Percentiles rank a stretch among this genome's conserved stretches.
Evolutionary conservation across 495 filamentous ascomycete species (phyloP).

Genomic region (Hypoxylon fragiforme): DNA sequence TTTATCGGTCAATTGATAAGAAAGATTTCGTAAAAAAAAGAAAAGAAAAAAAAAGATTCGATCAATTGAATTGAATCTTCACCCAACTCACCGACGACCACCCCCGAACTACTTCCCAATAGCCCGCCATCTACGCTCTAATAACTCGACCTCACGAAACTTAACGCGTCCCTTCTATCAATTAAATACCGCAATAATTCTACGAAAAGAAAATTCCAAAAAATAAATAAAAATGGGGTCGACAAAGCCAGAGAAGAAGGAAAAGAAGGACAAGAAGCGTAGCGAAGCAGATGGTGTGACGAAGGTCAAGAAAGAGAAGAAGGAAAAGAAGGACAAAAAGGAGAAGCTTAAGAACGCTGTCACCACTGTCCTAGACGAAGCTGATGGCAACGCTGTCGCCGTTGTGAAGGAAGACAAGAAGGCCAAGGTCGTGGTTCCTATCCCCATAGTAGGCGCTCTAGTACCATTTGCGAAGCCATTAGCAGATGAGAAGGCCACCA

Average conservation of each 20-base stretch:
- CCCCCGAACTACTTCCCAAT: not conserved
- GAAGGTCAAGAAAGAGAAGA: conserved; percentile 74
- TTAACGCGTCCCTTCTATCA: not conserved
- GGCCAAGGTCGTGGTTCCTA: conserved; percentile 52
- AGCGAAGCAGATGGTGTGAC: conserved; percentile 74
- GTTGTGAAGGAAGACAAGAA: conserved; percentile 48
- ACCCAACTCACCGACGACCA: conserved; percentile 11
- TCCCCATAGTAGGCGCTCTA: conserved; percentile 66
- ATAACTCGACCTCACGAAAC: not conserved
- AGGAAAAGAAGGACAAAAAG: conserved; percentile 68
- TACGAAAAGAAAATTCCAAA: not conserved
- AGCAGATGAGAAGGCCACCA: conserved; percentile 84
- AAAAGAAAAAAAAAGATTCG: conserved; percentile 3
- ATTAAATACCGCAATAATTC: too few relatives aligned
- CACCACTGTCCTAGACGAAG: conserved; percentile 55
- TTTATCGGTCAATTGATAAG: conserved; percentile 28
- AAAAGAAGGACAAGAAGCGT: conserved; percentile 81
- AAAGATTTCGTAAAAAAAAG: not conserved
- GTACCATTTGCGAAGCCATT: conserved; percentile 94
- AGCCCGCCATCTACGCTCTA: not conserved
- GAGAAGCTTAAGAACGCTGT: conserved; percentile 59
- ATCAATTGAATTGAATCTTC: conserved; percentile 16
- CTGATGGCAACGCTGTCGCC: conserved; percentile 35
- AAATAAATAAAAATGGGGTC: conserved; percentile 32
- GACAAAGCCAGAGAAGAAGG: conserved; percentile 60